Percentiles rank a stretch among this genome's conserved stretches.
Evolutionary conservation across 768 basidiomycete genomes (phyloP).

Genomic region (Tricholoma hemisulphureum): DNA sequence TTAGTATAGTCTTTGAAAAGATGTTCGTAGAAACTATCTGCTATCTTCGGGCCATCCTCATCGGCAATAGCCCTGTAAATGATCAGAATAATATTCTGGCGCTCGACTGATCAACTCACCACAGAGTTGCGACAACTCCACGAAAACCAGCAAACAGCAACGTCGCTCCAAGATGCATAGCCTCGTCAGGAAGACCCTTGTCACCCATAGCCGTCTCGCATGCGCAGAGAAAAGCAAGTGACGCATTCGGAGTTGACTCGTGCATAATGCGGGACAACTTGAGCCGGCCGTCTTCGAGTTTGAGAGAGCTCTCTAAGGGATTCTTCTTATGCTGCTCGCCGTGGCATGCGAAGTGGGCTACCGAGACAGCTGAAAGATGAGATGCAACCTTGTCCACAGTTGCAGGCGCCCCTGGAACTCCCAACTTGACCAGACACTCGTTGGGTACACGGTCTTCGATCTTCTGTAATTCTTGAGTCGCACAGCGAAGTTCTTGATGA

Average conservation of each 20-base stretch:
- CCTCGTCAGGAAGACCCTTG: slow-evolving; percentile 14
- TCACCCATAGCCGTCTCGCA: slow-evolving; percentile 38
- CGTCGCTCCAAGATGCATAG: slow-evolving; percentile 35
- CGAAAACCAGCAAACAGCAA: slow-evolving; percentile 27
- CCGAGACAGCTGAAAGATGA: background rate
- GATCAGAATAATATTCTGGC: background rate
- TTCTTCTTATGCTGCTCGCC: slow-evolving; percentile 20
- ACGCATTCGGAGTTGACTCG: slow-evolving; percentile 14
- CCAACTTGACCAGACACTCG: background rate
- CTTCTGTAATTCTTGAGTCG: background rate
- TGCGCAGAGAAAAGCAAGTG: slow-evolving; percentile 38
- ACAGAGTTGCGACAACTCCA: slow-evolving; percentile 38
- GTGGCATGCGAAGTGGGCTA: slow-evolving; percentile 33
- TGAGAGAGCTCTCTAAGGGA: background rate
- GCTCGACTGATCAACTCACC: slow-evolving; percentile 26
- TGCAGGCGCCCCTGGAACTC: background rate
- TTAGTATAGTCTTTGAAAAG: background rate
- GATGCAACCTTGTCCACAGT: background rate
- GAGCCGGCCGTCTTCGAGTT: background rate
- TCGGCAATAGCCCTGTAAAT: background rate
- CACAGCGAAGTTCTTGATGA: background rate
- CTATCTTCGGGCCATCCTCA: background rate
- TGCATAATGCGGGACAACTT: slow-evolving; percentile 15
- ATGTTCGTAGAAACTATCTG: background rate
- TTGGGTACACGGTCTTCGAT: background rate